Evolutionary conservation across 2,329 filamentous ascomycete genomes (phyloP).

Genomic region (Chaetothyriales sp.): DNA sequence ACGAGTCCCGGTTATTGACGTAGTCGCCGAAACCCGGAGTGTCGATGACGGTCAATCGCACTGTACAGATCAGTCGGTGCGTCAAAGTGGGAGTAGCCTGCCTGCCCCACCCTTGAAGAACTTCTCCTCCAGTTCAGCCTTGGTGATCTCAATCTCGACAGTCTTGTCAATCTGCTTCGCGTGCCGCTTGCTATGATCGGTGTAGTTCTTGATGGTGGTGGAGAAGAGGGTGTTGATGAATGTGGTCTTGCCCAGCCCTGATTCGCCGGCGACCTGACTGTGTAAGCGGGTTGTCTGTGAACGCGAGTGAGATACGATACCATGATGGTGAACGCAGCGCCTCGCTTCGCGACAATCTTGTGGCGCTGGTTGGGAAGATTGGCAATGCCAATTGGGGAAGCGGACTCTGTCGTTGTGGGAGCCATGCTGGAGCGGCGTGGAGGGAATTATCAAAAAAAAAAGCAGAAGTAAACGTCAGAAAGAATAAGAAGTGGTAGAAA

Average conservation of each 20-base stretch:
- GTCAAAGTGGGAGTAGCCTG: too few relatives aligned
- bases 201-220: conserved; percentile 99
- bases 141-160: conserved; percentile 99
- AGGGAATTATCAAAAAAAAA: background rate
- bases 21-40: conserved; percentile 99
- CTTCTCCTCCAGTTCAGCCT: conserved; percentile 99
- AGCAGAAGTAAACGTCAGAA: background rate
- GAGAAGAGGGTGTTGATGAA: conserved; percentile 99
- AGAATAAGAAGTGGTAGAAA: background rate
- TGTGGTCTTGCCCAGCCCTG: conserved; percentile 95
- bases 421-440: conserved; percentile 1
- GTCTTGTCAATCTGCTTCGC: conserved; percentile 99
- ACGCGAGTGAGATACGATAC: conserved; percentile 37
- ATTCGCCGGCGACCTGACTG: conserved; percentile 84
- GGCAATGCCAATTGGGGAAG: conserved; percentile 59
- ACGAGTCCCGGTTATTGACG: conserved; percentile 99
- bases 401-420: conserved; percentile 39
- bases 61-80: conserved; percentile 35
- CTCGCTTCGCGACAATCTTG: conserved; percentile 67
- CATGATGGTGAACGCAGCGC: conserved; percentile 99
- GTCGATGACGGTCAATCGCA: conserved; percentile 96
- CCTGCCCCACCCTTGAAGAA: conserved; percentile 89
- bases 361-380: conserved; percentile 60
- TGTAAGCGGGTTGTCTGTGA: conserved; percentile 3
- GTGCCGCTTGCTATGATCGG: conserved; percentile 97